Base-by-base conservation (phyloP, 2,329 filamentous ascomycete genomes). In the Penicillium hesseltinei region DNA sequence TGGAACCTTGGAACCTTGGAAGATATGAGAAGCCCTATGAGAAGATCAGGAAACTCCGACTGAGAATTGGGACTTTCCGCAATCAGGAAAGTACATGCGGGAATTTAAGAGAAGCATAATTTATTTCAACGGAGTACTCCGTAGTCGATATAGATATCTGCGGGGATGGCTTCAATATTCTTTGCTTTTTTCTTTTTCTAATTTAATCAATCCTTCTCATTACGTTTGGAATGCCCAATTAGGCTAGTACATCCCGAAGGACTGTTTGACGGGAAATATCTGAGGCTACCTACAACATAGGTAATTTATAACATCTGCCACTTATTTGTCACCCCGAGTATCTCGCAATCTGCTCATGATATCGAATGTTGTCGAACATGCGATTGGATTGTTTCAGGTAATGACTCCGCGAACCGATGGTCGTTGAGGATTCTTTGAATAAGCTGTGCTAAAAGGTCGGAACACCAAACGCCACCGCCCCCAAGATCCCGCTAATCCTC, bases 31-130 rank as follows among this genome's bases (percentile, higher is more conserved):
- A 23, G 23, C 23, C 23, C 23, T 23, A 23, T 23, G 23, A 23
- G 23, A 23, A 23, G 23, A 23, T 23, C 23, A 23, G 1, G 23
- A 23, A 23, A 23, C 23, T 23, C 23, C 23, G 23, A 23, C 23
- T 23, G 4, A 23, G 23, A 23, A 23, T 23, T 23, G 23, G 4
- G 23, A 23, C 7, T 27, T 45, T 36, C 40, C 40, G 31, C 39
- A 45, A 52, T 52, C 17, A 17, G 50, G 50, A 7, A 52, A 46
- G 50, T 52, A 25, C 50, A 52, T 19, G 50, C 50, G 49, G 49
- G 13, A 31, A 50, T 27, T 19, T n/a, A 23, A 49, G 33, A n/a
- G 46, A 50, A 44, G 36, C 10, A 10, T 33, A 35, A 43, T 43
- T 17, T 29, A 29, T 13, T 36, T 4, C 15, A 40, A 13, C 19